These are phyloP conservation scores for Ascodesmis nigricans DNA, from an alignment of 495 filamentous ascomycete genomes.

Conservation along the genomic window DNA sequence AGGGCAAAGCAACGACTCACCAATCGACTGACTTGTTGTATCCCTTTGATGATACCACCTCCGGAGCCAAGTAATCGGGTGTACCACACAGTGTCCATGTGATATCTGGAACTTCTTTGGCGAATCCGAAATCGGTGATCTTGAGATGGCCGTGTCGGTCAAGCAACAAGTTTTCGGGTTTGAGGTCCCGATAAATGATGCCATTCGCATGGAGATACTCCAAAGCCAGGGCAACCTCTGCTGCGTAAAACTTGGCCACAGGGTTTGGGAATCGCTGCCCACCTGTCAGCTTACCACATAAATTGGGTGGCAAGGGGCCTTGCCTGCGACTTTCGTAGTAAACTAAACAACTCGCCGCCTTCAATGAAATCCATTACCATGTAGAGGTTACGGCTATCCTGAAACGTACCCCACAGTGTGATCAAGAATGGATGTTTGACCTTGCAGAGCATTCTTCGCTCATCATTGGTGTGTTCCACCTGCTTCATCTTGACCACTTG, in stretches of 20 bases:
- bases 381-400: constrained; percentile 85
- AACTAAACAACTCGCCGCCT: constrained; percentile 87
- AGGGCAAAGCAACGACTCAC: constrained; percentile 31
- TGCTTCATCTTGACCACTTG: constrained; percentile 99
- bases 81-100: constrained; percentile 98
- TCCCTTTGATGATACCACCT: constrained; percentile 90
- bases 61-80: constrained; percentile 92
- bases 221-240: constrained; percentile 82
- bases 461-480: constrained; percentile 96
- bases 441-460: constrained; percentile 78
- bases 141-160: constrained; percentile 94
- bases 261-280: constrained; percentile 92
- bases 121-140: constrained; percentile 97
- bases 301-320: constrained; percentile 19
- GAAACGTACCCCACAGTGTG: constrained; percentile 94
- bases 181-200: constrained; percentile 94
- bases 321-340: constrained; percentile 91
- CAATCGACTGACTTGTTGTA: constrained; percentile 99
- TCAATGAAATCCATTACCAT: constrained; percentile 99
- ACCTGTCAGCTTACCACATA: constrained; percentile 8
- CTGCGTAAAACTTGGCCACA: constrained; percentile 96
- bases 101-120: constrained; percentile 94
- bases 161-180: constrained; percentile 85
- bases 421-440: constrained; percentile 95
- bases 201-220: constrained; percentile 89